Conservation (phyloP, 1,139 yeast genomes). For the Pichia sp. region DNA sequence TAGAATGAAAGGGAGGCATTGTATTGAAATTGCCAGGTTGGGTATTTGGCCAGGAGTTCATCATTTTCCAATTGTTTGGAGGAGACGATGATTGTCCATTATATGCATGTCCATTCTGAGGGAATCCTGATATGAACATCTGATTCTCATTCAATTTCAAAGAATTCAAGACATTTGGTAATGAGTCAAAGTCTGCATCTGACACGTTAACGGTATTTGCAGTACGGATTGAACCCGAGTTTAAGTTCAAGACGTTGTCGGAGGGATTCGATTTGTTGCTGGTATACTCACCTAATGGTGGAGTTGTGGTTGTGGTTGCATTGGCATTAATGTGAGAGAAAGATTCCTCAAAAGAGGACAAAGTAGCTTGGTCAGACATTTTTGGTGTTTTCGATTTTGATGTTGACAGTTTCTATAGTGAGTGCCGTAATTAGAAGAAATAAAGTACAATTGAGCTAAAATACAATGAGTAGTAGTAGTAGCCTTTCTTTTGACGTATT, state of each 20-base stretch:
- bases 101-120: too few species aligned
- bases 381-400: background rate
- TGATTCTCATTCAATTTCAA: constrained; percentile 21
- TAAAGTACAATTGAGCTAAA: too few species aligned
- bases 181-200: constrained; percentile 21
- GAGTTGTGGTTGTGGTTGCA: constrained; percentile 26
- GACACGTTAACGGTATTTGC: constrained; percentile 5
- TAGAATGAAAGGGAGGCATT: too few species aligned
- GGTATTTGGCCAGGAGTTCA: constrained; percentile 8
- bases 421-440: too few species aligned
- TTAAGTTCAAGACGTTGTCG: background rate
- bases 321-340: constrained; percentile 15
- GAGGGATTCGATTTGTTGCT: constrained; percentile 1
- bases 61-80: constrained; percentile 17
- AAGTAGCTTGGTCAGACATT: constrained; percentile 28
- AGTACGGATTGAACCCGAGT: constrained; percentile 5
- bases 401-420: background rate
- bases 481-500: too few species aligned
- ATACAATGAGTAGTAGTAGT: too few species aligned
- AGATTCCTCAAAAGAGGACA: constrained; percentile 26
- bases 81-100: constrained; percentile 23
- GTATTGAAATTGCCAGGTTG: too few species aligned
- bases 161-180: constrained; percentile 23
- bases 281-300: constrained; percentile 23
- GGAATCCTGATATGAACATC: too few species aligned